phyloP scores from a whole-genome alignment of 768 basidiomycete genomes.

The Lactarius hengduanensis region DNA sequence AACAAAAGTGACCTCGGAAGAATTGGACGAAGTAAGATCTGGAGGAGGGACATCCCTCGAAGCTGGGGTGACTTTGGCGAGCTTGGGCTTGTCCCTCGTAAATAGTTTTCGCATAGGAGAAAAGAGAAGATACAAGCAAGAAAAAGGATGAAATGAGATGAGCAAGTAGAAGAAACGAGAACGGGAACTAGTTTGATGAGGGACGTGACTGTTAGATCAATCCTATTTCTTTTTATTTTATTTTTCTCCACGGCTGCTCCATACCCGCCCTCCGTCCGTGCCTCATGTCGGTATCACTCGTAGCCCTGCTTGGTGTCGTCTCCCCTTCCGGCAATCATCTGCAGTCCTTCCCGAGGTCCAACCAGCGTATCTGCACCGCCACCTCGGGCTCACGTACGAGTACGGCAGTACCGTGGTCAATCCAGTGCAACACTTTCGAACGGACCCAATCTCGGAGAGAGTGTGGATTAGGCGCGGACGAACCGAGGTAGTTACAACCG shows the following conservation, averaged over 20 bases:
- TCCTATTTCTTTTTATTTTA: background rate
- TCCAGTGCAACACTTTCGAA: background rate
- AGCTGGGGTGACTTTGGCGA: constrained; percentile 34
- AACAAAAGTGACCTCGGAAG: constrained; percentile 31
- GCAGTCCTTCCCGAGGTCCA: too few relatives aligned
- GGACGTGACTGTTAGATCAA: constrained; percentile 12
- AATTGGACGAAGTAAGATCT: constrained; percentile 36
- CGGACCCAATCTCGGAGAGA: background rate
- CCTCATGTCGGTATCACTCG: too few relatives aligned
- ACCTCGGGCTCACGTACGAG: too few relatives aligned
- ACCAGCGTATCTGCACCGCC: too few relatives aligned
- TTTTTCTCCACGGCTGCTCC: background rate
- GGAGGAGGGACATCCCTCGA: constrained; percentile 31
- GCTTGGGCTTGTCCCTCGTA: constrained; percentile 48
- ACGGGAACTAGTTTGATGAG: constrained; percentile 13
- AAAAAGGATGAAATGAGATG: background rate
- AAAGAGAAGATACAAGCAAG: background rate
- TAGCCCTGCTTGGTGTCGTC: too few relatives aligned
- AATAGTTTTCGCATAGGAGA: constrained; percentile 60
- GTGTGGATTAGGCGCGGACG: background rate
- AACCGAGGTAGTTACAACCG: too few relatives aligned
- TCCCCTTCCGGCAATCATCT: too few relatives aligned
- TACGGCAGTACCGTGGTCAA: background rate
- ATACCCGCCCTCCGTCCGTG: too few relatives aligned
- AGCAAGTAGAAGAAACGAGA: constrained; percentile 1